Percentiles rank a stretch among this genome's conserved stretches.
These are phyloP conservation scores for Xylaria scruposa DNA, from an alignment of 495 filamentous ascomycete species.

Conservation along the genomic window DNA sequence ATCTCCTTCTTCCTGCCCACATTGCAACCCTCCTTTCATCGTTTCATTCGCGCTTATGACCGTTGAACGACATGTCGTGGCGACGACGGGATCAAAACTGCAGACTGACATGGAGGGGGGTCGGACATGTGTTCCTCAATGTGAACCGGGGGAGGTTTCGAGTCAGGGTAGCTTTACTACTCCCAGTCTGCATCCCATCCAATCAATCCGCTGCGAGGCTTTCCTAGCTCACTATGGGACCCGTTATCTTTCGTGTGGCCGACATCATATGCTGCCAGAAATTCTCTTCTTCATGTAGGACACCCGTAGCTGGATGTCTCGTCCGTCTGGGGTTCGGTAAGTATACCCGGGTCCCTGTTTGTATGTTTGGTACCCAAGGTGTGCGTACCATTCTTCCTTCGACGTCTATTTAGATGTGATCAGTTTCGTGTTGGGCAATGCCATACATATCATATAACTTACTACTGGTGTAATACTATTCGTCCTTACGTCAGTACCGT, in stretches of 20 bases:
- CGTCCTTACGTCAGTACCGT: constrained; percentile 30
- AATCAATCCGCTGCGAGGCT: constrained; percentile 35
- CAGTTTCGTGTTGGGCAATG: constrained; percentile 6
- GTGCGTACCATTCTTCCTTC: constrained; percentile 64
- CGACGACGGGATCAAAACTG: neutral
- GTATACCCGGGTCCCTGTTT: constrained; percentile 27
- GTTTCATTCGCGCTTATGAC: constrained; percentile 34
- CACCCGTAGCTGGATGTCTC: constrained; percentile 27
- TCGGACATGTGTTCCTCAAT: neutral
- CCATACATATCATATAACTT: constrained; percentile 26
- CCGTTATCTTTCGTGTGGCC: constrained; percentile 4
- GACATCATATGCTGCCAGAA: constrained; percentile 16
- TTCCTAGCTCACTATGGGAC: constrained; percentile 16
- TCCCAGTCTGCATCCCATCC: constrained; percentile 15
- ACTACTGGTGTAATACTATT: constrained; percentile 34
- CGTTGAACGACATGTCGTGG: constrained; percentile 35
- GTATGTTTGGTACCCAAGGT: constrained; percentile 54
- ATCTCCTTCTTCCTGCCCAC: constrained; percentile 26
- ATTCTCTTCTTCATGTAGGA: constrained; percentile 41
- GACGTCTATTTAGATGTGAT: constrained; percentile 34
- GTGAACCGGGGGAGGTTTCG: neutral
- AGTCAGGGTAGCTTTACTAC: constrained; percentile 4
- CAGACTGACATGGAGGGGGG: neutral
- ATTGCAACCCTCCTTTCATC: constrained; percentile 34
- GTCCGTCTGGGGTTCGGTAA: constrained; percentile 21